Percentiles rank a stretch among this genome's conserved stretches.
Evolutionary conservation across 345 rosid genomes (phyloP).

Genomic region (Gynandropsis gynandra): DNA sequence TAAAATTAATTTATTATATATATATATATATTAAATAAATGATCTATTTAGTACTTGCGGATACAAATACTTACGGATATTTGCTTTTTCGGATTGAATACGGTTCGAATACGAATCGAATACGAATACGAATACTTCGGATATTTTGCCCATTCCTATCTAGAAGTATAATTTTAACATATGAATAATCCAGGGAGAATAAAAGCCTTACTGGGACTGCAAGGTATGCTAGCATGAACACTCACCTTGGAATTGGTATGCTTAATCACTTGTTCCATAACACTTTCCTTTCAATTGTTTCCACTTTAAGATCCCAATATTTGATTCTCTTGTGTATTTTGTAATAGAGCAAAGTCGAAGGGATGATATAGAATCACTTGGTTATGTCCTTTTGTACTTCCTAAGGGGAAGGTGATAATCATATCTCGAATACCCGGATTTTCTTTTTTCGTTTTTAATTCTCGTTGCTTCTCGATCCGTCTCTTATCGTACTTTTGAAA

Average conservation of each 20-base stretch:
- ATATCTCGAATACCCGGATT: slow-evolving; percentile 1
- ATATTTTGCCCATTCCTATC: no score
- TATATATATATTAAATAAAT: no score
- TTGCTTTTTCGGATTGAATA: no score
- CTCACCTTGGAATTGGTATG: slow-evolving; percentile 96
- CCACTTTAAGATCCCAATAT: not conserved
- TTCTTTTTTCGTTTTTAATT: not conserved
- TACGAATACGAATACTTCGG: no score
- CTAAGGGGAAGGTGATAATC: slow-evolving; percentile 82
- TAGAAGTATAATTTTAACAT: not conserved
- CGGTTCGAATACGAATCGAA: no score
- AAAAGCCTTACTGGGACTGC: slow-evolving; percentile 95
- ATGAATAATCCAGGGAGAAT: slow-evolving; percentile 60
- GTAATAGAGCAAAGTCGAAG: slow-evolving; percentile 92
- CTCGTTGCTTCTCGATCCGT: not conserved
- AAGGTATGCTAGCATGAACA: slow-evolving; percentile 99
- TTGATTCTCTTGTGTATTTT: slow-evolving; percentile 5
- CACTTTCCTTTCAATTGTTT: not conserved
- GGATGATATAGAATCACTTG: slow-evolving; percentile 98
- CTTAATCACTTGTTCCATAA: not conserved
- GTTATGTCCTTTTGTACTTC: slow-evolving; percentile 91
- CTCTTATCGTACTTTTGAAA: slow-evolving; percentile 11
- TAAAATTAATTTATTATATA: no score
- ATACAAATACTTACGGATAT: no score
- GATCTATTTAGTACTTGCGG: no score